A percentile compares a stretch with the other conserved stretches of the same genome.
Conservation (phyloP, 257 asterid genomes). For the Agastache rugosa region DNA sequence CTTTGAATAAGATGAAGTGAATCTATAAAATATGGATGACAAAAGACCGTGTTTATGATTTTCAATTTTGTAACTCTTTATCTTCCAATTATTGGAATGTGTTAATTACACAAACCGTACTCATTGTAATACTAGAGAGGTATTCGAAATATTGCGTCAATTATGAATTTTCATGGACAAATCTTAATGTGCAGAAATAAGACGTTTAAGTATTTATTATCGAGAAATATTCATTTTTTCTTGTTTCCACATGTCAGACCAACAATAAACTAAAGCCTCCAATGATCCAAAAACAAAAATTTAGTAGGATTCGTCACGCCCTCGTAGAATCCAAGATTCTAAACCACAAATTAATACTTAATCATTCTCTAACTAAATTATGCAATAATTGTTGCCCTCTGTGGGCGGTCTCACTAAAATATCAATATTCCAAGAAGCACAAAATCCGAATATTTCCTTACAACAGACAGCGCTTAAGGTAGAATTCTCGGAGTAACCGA, state of each 20-base stretch:
- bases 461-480: conserved; percentile 28
- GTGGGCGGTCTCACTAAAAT: not conserved
- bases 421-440: conserved; percentile 34
- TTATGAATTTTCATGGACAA: too few relatives aligned
- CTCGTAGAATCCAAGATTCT: conserved; percentile 9
- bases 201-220: not conserved
- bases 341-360: conserved; percentile 3
- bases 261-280: conserved; percentile 7
- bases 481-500: conserved; percentile 45
- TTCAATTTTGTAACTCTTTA: too few relatives aligned
- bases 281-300: conserved; percentile 12
- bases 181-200: too few relatives aligned
- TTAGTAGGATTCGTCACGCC: conserved; percentile 33
- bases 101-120: too few relatives aligned
- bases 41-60: too few relatives aligned
- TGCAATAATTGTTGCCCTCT: conserved; percentile 3
- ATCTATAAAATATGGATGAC: too few relatives aligned
- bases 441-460: conserved; percentile 43
- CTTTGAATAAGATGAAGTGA: too few relatives aligned
- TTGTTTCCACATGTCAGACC: conserved; percentile 20
- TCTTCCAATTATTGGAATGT: too few relatives aligned
- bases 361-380: conserved; percentile 3
- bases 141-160: too few relatives aligned
- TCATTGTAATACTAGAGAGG: too few relatives aligned
- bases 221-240: not conserved